phyloP scores from a whole-genome alignment of 202 grass and related monocot genomes.

The Miscanthus sacchariflorus region DNA sequence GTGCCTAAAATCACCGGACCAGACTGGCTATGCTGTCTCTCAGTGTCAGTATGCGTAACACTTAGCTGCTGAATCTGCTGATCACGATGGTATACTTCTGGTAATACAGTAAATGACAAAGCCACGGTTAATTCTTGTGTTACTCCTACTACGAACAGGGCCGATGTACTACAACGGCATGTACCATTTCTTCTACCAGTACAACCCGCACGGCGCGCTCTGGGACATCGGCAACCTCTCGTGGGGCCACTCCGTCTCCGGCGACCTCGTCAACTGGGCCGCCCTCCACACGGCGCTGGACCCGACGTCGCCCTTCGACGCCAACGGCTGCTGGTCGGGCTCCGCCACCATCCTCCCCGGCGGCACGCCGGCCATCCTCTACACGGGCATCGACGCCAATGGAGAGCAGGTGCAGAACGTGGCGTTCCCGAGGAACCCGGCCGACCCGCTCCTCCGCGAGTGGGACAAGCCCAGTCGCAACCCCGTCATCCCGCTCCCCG shows the following conservation, averaged over 20 bases:
- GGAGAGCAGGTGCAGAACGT: constrained; percentile 64
- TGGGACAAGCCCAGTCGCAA: constrained; percentile 71
- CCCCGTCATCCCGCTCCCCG: constrained; percentile 58
- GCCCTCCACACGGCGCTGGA: constrained; percentile 40
- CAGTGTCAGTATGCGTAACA: too few relatives aligned
- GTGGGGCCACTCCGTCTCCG: constrained; percentile 79
- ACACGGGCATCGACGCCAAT: constrained; percentile 61
- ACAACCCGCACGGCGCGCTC: constrained; percentile 60
- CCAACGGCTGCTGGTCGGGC: constrained; percentile 72
- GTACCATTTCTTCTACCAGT: constrained; percentile 79
- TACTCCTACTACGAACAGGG: too few relatives aligned
- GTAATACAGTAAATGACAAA: too few relatives aligned
- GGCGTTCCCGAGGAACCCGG: constrained; percentile 55
- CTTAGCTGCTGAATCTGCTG: too few relatives aligned
- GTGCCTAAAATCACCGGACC: too few relatives aligned
- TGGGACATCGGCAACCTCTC: constrained; percentile 76
- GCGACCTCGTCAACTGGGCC: constrained; percentile 73
- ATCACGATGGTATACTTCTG: too few relatives aligned
- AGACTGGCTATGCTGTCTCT: too few relatives aligned
- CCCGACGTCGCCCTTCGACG: constrained; percentile 61
- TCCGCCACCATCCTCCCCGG: constrained; percentile 57
- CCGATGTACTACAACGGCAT: constrained; percentile 70
- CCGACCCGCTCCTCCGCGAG: constrained; percentile 56
- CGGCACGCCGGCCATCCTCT: constrained; percentile 58
- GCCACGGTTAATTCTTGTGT: too few relatives aligned